Base-by-base conservation (phyloP, 1,284 basidiomycete genomes). In the Paramarasmius palmivorus region DNA sequence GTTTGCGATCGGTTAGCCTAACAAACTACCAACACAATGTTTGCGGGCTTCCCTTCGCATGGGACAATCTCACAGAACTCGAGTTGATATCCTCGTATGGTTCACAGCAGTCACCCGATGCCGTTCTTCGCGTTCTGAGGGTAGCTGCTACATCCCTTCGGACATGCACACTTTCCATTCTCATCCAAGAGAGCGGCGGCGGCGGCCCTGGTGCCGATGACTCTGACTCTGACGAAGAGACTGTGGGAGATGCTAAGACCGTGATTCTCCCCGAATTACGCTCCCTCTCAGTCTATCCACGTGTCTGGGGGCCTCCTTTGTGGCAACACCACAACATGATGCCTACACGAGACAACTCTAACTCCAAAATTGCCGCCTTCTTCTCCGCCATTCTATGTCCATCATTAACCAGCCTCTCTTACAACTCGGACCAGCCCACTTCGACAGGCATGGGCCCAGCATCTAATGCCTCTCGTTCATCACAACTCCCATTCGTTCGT, bases 401-500 rank as follows among this genome's bases (percentile, higher is more conserved):
- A 29, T 29, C 44, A 4, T 46, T 46, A 26, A 29, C 25, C 25
- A 29, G n/a, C 44, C 32, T 46, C 25, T 12, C 26, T 17, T 46
- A 29, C 19, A 8, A n/a, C 15, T 29, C 19, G 29, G 29, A 32
- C 29, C 29, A 32, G 29, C 12, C 29, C 29, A 32, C 29, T 32
- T n/a, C n/a, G n/a, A n/a, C n/a, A n/a, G n/a, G n/a, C n/a, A n/a
- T n/a, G n/a, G n/a, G n/a, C n/a, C 29, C 29, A 32, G 29, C 6
- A 12, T 6, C 29, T 32, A 6, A 6, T 32, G 12, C 29, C 29
- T 32, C 29, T 32, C 29, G 12, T 6, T 32, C 29, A 12, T 6
- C 29, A n/a, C 41, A 23, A n/a, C 12, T 46, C 12, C 54, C 54
- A 14, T 55, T 55, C 44, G 29, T 40, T 20, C 44, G 37, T 2